Base-by-base conservation (phyloP, 1,284 basidiomycete species). In the Volvariella volvacea region DNA sequence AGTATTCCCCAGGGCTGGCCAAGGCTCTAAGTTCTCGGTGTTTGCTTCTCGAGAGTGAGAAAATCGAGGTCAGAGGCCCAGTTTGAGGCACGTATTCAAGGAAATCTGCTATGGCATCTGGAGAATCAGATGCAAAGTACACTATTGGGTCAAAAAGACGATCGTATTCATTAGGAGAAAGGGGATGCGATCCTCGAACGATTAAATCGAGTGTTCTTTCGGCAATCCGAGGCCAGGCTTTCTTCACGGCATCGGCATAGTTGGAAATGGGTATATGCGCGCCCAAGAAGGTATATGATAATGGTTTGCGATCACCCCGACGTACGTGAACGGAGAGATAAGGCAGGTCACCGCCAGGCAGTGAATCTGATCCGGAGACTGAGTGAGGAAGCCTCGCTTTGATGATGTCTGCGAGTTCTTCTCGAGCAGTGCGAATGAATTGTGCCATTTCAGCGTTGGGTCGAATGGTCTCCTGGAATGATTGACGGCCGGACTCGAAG, bases 61-160 rank as follows among this genome's bases (percentile, higher is more conserved):
- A 76, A 3, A 68, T 58, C 7, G 58, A 62, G 19, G 70, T 63
- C 14, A 55, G 46, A 25, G 75, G 67, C 12, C 64, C 54, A 4
- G 34, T 20, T 6, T 16, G n/a, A 15, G 19, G 34, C 7, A 36
- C 8, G 34, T 15, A n/a, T 15, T 63, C 56, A 8, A 59, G 52
- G 48, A 81, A 73, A 34, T 78, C 68, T 2, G 61, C 53, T 25
- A 65, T 55, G 0, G 69, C 71, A 2, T 57, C 52, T 0, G 71
- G 71, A 10, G 75, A 74, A 57, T 85, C 83, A 7, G 80, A 78
- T 14, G 81, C 81, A 48, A 83, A 55, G 56, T 76, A 84, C 3
- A 75, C 61, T 22, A 68, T 55, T 4, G 62, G 25, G 6, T 28
- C 25, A 28, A 28, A 28, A 8, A 16, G 34, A 7, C 34, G 34